Evolutionary conservation across 2,329 filamentous ascomycete species (phyloP).

Genomic region (Colletotrichum caudatum): DNA sequence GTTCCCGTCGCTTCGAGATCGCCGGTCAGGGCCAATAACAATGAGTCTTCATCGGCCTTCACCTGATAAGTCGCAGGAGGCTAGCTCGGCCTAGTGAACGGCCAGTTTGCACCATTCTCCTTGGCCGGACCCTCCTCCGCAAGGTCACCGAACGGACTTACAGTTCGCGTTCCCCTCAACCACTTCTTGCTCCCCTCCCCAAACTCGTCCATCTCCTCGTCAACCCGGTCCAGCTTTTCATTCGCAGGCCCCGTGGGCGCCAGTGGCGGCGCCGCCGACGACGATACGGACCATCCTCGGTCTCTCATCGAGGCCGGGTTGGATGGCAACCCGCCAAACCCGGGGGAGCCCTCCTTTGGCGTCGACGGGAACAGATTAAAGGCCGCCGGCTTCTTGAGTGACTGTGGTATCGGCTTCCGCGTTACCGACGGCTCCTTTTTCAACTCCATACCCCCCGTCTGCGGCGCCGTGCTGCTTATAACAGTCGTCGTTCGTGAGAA

Average conservation of each 20-base stretch:
- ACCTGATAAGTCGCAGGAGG: background rate
- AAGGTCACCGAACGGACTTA: slow-evolving; percentile 52
- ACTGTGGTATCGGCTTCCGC: slow-evolving; percentile 27
- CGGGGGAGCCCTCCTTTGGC: slow-evolving; percentile 22
- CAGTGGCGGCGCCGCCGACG: background rate
- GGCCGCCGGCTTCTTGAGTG: slow-evolving; percentile 29
- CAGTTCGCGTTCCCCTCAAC: slow-evolving; percentile 49
- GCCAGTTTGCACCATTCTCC: slow-evolving; percentile 31
- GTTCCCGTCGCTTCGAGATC: background rate
- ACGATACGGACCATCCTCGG: background rate
- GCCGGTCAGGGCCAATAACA: background rate
- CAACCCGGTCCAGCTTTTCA: slow-evolving; percentile 28
- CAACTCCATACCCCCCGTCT: slow-evolving; percentile 3
- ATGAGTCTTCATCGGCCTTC: background rate
- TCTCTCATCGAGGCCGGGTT: slow-evolving; percentile 20
- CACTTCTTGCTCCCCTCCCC: slow-evolving; percentile 45
- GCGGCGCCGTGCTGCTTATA: slow-evolving; percentile 20
- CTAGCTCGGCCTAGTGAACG: slow-evolving; percentile 26
- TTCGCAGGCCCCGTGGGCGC: background rate
- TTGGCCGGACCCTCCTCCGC: slow-evolving; percentile 39
- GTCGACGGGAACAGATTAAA: slow-evolving; percentile 31
- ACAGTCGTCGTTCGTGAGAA: slow-evolving; percentile 34
- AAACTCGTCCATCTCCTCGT: slow-evolving; percentile 37
- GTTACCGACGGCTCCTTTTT: slow-evolving; percentile 22
- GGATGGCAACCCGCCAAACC: slow-evolving; percentile 6